These are phyloP conservation scores for Oryza australiensis DNA, from an alignment of 176 grass and related monocot genomes.

Conservation along the genomic window DNA sequence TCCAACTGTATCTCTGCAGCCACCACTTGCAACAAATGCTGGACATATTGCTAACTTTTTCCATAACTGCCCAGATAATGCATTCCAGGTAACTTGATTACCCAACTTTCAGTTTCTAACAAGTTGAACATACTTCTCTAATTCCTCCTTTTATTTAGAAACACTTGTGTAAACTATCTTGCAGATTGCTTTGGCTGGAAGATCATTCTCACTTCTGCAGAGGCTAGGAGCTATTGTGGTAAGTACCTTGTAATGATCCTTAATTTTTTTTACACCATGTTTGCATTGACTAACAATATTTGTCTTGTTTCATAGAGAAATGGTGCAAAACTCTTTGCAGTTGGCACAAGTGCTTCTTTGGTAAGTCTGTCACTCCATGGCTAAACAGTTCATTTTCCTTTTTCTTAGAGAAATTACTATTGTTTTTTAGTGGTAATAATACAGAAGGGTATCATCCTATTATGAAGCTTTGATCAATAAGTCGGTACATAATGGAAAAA, in stretches of 20 bases:
- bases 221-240: slow-evolving; percentile 93
- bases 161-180: slow-evolving; percentile 3
- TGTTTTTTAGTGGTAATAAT: neutral
- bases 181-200: slow-evolving; percentile 84
- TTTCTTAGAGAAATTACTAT: neutral
- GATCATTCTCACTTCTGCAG: slow-evolving; percentile 75
- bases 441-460: neutral
- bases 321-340: slow-evolving; percentile 72
- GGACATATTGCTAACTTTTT: slow-evolving; percentile 76
- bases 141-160: neutral
- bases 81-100: slow-evolving; percentile 70
- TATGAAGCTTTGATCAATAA: neutral
- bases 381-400: neutral
- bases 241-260: slow-evolving; percentile 2
- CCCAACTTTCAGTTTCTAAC: slow-evolving; percentile 24
- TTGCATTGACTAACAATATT: too few species aligned
- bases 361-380: slow-evolving; percentile 27
- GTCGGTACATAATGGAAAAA: neutral
- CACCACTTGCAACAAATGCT: slow-evolving; percentile 63
- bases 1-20: slow-evolving; percentile 74
- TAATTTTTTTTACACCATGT: too few species aligned
- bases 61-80: slow-evolving; percentile 82
- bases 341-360: slow-evolving; percentile 83
- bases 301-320: slow-evolving; percentile 48
- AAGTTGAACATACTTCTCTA: neutral